Percentiles rank a stretch among this genome's conserved stretches.
phyloP scores from a whole-genome alignment of 495 filamentous ascomycete species.

The Hypoxylon intermedium region DNA sequence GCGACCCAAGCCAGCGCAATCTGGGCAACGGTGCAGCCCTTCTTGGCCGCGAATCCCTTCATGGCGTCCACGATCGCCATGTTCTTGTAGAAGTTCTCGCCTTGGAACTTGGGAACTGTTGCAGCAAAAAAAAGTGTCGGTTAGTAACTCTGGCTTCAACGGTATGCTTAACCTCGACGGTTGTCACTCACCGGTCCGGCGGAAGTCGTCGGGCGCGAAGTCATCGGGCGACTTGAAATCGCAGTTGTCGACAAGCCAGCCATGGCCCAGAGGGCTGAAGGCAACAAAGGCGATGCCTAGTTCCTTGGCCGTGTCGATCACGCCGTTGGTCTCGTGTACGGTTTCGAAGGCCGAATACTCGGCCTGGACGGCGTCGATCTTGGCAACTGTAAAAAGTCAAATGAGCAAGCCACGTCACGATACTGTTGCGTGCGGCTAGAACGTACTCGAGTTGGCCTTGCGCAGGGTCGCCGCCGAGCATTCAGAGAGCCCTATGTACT shows the following conservation, averaged over 20 bases:
- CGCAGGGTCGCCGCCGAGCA: constrained; percentile 51
- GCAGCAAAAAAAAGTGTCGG: background rate
- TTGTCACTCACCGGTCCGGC: constrained; percentile 42
- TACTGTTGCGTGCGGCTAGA: background rate
- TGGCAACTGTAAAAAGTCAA: constrained; percentile 50
- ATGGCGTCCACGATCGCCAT: constrained; percentile 53
- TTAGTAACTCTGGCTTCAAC: background rate
- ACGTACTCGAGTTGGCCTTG: constrained; percentile 53
- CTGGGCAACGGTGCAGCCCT: constrained; percentile 50
- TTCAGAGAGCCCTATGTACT: constrained; percentile 57
- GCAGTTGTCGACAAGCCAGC: constrained; percentile 56
- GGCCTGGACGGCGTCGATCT: constrained; percentile 59
- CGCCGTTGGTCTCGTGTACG: constrained; percentile 49
- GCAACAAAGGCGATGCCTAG: constrained; percentile 54
- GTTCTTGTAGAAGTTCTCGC: constrained; percentile 60
- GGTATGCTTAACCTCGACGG: background rate
- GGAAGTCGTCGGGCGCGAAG: constrained; percentile 54
- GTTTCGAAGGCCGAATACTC: constrained; percentile 62
- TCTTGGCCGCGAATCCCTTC: constrained; percentile 49
- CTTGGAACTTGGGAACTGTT: constrained; percentile 57
- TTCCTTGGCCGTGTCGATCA: constrained; percentile 51
- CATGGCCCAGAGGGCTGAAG: constrained; percentile 56
- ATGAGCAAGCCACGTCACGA: background rate
- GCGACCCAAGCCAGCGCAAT: constrained; percentile 58
- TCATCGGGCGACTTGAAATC: constrained; percentile 53